Percentiles rank a stretch among this genome's conserved stretches.
phyloP scores from a whole-genome alignment of 78 protist species.

The Guillardia theta region DNA sequence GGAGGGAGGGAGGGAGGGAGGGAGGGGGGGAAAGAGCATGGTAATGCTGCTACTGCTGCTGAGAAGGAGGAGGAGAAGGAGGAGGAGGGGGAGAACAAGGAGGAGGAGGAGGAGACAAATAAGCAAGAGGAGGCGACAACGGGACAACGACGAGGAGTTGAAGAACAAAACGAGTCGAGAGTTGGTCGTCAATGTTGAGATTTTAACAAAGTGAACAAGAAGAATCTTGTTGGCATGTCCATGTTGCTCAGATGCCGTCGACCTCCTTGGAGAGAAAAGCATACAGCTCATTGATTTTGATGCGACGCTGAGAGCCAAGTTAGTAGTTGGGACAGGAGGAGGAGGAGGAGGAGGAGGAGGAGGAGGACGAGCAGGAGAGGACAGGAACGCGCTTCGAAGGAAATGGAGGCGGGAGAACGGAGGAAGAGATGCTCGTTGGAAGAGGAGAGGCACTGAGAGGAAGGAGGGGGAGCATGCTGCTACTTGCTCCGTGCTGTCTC shows the following conservation, averaged over 20 bases:
- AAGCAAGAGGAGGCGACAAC: not conserved
- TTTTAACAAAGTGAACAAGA: no score
- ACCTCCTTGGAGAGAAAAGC: not conserved
- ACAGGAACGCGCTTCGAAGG: no score
- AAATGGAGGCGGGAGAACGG: no score
- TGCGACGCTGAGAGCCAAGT: conserved; percentile 24
- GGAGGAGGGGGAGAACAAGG: not conserved
- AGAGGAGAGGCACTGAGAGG: not conserved
- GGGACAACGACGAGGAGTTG: no score
- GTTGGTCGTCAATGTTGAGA: no score
- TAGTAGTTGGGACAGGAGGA: not conserved
- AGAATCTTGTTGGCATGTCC: no score
- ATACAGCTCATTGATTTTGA: not conserved
- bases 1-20: not conserved
- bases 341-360: no score
- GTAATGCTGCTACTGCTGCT: not conserved
- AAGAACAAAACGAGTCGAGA: no score
- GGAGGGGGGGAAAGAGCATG: not conserved
- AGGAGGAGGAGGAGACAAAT: not conserved
- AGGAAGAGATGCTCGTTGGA: no score
- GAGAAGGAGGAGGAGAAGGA: not conserved
- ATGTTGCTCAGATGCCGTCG: not conserved
- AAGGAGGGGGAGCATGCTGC: not conserved
- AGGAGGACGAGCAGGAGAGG: no score
- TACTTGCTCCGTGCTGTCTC: conserved; percentile 50